These are phyloP conservation scores for Claviceps arundinis DNA, from an alignment of 2,329 filamentous ascomycete genomes.

Conservation along the genomic window DNA sequence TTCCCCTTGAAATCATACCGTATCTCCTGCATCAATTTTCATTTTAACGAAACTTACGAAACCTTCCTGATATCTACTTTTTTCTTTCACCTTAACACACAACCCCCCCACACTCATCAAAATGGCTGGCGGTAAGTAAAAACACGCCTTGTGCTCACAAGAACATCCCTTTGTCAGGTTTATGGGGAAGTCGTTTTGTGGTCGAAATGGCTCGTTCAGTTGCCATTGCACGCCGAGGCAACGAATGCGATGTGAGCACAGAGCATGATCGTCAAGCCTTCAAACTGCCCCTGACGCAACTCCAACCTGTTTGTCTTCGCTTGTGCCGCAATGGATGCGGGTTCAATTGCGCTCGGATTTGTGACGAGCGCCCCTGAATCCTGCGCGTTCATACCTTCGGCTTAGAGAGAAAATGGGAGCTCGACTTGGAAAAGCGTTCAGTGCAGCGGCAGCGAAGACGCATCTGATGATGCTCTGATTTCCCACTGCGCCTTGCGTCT, in stretches of 20 bases:
- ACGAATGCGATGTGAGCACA: background rate
- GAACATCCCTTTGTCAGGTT: background rate
- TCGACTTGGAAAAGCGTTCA: background rate
- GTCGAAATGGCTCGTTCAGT: slow-evolving; percentile 1
- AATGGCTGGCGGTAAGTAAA: slow-evolving; percentile 34
- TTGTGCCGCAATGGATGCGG: background rate
- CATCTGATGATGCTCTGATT: background rate
- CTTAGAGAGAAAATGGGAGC: background rate
- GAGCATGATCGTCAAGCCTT: background rate
- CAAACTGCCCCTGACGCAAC: background rate
- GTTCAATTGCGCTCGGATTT: background rate
- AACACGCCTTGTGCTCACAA: background rate
- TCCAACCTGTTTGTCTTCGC: background rate
- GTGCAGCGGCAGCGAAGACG: background rate
- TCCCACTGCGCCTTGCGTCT: background rate
- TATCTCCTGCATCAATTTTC: slow-evolving; percentile 7
- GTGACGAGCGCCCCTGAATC: background rate
- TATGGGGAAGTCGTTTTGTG: background rate
- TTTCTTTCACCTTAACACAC: background rate
- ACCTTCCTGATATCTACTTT: slow-evolving; percentile 5
- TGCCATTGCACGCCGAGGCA: slow-evolving; percentile 12
- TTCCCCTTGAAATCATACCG: slow-evolving; percentile 10
- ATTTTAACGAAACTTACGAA: slow-evolving; percentile 4
- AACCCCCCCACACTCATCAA: slow-evolving; percentile 13
- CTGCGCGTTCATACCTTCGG: slow-evolving; percentile 3